Conservation (phyloP, 75 land plant species). For the Sequoia sempervirens region DNA sequence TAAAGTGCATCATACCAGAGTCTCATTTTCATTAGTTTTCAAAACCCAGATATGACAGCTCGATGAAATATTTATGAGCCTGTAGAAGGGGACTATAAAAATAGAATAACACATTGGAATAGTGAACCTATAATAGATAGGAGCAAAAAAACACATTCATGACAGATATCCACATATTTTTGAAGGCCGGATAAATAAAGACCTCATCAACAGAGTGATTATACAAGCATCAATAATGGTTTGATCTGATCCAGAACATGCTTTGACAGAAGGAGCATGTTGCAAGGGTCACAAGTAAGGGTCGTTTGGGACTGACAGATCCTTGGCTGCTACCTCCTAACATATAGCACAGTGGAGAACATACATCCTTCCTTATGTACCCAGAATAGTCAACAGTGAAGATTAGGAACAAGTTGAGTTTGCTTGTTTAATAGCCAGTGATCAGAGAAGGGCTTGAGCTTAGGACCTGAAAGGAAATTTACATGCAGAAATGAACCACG, state of each 20-base stretch:
- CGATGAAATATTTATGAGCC: too few relatives aligned
- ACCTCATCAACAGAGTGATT: background rate
- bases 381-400: background rate
- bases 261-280: background rate
- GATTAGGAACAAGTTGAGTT: background rate
- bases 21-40: too few relatives aligned
- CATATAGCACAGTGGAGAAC: background rate
- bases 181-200: too few relatives aligned
- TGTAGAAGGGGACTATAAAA: too few relatives aligned
- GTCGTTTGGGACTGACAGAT: background rate
- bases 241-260: background rate
- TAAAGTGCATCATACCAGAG: too few relatives aligned
- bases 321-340: background rate
- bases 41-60: too few relatives aligned
- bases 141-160: too few relatives aligned
- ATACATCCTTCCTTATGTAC: background rate
- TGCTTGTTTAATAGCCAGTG: background rate
- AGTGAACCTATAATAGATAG: too few relatives aligned
- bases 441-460: background rate
- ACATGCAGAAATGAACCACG: background rate
- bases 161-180: too few relatives aligned
- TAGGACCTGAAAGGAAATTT: background rate
- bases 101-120: too few relatives aligned
- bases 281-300: background rate
- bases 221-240: background rate